A percentile compares a stretch with the other conserved stretches of the same genome.
phyloP scores from a whole-genome alignment of 2,329 filamentous ascomycete genomes.

The Cladosporium cucumerinum region DNA sequence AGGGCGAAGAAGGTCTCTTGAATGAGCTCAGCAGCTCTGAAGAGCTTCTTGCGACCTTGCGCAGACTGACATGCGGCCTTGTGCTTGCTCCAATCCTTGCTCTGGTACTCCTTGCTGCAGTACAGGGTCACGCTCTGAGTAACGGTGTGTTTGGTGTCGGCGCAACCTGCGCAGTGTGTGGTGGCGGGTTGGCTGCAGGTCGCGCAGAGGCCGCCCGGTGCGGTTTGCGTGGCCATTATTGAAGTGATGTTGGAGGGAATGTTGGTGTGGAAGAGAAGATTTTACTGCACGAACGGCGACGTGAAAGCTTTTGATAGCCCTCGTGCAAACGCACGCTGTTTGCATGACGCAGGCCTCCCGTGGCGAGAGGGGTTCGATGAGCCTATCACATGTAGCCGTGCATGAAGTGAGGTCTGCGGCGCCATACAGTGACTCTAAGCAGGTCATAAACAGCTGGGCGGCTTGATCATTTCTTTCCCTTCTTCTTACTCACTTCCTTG shows the following conservation, averaged over 20 bases:
- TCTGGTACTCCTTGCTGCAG: conserved; percentile 20
- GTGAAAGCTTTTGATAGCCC: background rate
- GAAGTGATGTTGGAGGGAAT: background rate
- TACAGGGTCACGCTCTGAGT: conserved; percentile 6
- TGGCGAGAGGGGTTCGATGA: background rate
- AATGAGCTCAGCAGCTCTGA: conserved; percentile 23
- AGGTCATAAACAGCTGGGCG: background rate
- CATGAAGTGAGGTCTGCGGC: background rate
- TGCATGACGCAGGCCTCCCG: background rate
- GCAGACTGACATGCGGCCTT: conserved; percentile 5
- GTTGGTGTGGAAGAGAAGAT: background rate
- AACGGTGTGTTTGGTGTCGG: background rate
- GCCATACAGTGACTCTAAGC: background rate
- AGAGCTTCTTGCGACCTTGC: conserved; percentile 17
- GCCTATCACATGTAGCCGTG: background rate
- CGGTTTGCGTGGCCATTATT: background rate
- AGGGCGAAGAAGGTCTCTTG: conserved; percentile 20
- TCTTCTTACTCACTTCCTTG: conserved; percentile 6
- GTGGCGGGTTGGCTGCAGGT: conserved; percentile 1
- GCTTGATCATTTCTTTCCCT: conserved; percentile 11
- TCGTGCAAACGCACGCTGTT: background rate
- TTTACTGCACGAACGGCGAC: background rate
- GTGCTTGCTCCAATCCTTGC: conserved; percentile 13
- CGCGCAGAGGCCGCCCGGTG: background rate
- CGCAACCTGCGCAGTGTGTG: conserved; percentile 1